Evolutionary conservation across 495 filamentous ascomycete species (phyloP), one percentile per base, ranked within the genome.

Genomic region (Letharia lupina): DNA sequence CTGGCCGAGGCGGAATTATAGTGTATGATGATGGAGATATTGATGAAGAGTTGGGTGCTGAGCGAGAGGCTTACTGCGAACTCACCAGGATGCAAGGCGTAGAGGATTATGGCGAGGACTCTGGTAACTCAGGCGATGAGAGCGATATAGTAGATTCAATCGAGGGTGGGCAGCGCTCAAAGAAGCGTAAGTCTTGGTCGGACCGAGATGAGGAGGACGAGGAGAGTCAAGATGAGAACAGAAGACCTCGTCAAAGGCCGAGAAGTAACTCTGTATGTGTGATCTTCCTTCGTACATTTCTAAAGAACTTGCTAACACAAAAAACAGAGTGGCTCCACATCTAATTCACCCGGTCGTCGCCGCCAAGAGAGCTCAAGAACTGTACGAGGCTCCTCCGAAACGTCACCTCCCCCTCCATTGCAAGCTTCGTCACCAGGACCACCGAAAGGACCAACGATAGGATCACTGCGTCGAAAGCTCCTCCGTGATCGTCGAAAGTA

Each of bases 1-100:
- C 87, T 23, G 90, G 90, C 44, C 86, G 82, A 66, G 92, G 92
- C 39, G 92, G 92, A 1, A 90, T 96, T 67, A 81, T 96, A 64
- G 91, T 96, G 8, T 94, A 91, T 75, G 95, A 98, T 71, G 95
- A 98, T 75, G 95, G 93, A 20, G 94, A 98, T 76, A 94, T 98
- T 57, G 89, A 93, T 68, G 91, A 93, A 62, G 91, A 93, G n/a
- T 75, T 98, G 54, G 69, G 68, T 42, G 78, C 76, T 28, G 92
- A 98, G 76, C 78, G 82, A 68, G 85, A 90, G 58, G 92, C 94
- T 48, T 98, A 92, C 70, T 84, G 88, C 57, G 89, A 86, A 54
- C 79, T 98, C 56, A 76, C 87, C 47, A 87, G 90, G 50, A 98
- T 98, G 94, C 93, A 91, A 11, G 91, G 96, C 58, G 76, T 96